Evolutionary conservation across 1,284 basidiomycete genomes (phyloP).

Genomic region (Malassezia equina): DNA sequence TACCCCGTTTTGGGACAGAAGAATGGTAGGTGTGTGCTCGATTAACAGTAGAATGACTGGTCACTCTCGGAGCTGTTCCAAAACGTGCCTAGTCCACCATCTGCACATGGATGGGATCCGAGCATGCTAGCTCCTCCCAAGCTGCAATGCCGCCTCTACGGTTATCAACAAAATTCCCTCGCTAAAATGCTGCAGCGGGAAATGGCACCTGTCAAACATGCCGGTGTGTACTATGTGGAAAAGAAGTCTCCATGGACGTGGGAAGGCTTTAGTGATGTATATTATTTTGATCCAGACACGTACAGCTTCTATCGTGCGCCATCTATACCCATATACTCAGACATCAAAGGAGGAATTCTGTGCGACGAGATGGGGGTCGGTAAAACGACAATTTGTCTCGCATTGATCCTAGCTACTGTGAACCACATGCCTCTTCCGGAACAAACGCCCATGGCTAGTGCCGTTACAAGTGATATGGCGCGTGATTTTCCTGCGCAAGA

Average conservation of each 20-base stretch:
- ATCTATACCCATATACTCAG: neutral
- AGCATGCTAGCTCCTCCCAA: neutral
- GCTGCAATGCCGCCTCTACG: slow-evolving; percentile 8
- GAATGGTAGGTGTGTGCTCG: neutral
- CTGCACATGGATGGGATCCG: neutral
- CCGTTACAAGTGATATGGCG: slow-evolving; percentile 17
- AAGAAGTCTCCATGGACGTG: neutral
- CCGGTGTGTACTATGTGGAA: slow-evolving; percentile 8
- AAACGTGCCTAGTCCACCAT: slow-evolving; percentile 8
- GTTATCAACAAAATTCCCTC: slow-evolving; percentile 16
- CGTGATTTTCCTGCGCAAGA: slow-evolving; percentile 11
- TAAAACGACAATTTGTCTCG: slow-evolving; percentile 20
- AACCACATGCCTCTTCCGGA: slow-evolving; percentile 11
- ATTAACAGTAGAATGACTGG: slow-evolving; percentile 4
- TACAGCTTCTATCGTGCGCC: neutral
- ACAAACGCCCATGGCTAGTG: slow-evolving; percentile 15
- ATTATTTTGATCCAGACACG: slow-evolving; percentile 3
- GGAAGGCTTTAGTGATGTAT: neutral
- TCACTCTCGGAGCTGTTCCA: slow-evolving; percentile 10
- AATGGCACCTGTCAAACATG: slow-evolving; percentile 3
- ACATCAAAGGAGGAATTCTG: slow-evolving; percentile 19
- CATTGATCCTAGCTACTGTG: slow-evolving; percentile 16
- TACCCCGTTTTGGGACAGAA: neutral
- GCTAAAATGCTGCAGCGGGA: slow-evolving; percentile 20
- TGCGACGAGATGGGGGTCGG: slow-evolving; percentile 25